Evolutionary conservation across 768 basidiomycete species (phyloP).

Genomic region (Lactarius hatsudake): DNA sequence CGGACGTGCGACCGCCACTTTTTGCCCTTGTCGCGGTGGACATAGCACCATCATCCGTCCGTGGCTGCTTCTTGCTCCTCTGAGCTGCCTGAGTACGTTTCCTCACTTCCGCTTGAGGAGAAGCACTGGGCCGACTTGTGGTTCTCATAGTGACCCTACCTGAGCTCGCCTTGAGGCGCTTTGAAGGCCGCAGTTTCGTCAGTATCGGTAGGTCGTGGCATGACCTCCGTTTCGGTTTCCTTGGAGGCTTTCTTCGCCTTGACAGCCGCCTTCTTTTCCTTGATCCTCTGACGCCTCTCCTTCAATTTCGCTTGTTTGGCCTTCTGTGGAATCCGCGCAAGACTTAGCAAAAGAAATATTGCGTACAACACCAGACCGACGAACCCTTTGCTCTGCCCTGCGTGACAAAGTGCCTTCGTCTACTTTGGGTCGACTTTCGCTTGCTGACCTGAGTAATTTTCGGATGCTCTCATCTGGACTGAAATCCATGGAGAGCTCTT

Average conservation of each 20-base stretch:
- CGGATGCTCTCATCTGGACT: constrained; percentile 50
- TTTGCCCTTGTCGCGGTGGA: neutral
- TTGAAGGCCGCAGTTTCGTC: neutral
- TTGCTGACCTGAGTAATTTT: constrained; percentile 32
- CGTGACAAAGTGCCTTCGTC: constrained; percentile 42
- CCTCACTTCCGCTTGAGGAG: neutral
- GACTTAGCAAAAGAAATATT: neutral
- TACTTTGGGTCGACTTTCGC: constrained; percentile 6
- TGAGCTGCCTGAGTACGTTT: neutral
- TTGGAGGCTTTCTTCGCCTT: constrained; percentile 26
- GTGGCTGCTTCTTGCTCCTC: neutral
- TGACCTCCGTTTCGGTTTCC: neutral
- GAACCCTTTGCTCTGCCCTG: constrained; percentile 61
- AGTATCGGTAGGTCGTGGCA: neutral
- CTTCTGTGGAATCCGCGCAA: constrained; percentile 38
- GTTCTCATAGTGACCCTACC: neutral
- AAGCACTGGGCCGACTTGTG: neutral
- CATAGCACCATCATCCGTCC: neutral
- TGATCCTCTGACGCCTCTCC: constrained; percentile 49
- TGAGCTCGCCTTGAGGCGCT: constrained; percentile 1
- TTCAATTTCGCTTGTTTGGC: constrained; percentile 45
- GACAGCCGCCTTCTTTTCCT: constrained; percentile 41
- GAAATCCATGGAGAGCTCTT: constrained; percentile 38
- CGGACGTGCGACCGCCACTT: neutral
- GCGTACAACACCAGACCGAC: constrained; percentile 22